Evolutionary conservation across 2,329 filamentous ascomycete genomes (phyloP).

Genomic region (Trichoderma sp.): DNA sequence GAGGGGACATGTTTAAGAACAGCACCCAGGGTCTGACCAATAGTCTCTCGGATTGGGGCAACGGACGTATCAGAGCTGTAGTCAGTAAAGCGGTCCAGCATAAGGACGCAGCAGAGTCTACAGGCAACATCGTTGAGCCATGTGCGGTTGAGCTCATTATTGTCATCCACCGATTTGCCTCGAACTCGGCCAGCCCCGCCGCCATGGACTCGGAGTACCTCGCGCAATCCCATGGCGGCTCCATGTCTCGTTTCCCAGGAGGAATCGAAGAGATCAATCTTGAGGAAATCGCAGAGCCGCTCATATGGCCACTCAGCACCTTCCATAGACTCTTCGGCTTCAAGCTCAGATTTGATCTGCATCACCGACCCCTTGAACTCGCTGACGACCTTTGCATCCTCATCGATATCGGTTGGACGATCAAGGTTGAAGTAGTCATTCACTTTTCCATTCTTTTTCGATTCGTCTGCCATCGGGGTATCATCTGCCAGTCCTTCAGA

Average conservation of each 20-base stretch:
- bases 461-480: conserved; percentile 53
- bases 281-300: conserved; percentile 88
- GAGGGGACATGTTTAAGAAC: conserved; percentile 80
- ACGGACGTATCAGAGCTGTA: conserved; percentile 98
- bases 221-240: conserved; percentile 89
- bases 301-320: conserved; percentile 93
- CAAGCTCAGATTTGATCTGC: conserved; percentile 81
- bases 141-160: conserved; percentile 73
- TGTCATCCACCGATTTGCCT: conserved; percentile 69
- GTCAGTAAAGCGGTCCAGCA: conserved; percentile 95
- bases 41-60: conserved; percentile 91
- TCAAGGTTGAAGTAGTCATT: conserved; percentile 91
- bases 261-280: conserved; percentile 87
- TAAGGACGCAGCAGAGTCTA: conserved; percentile 89
- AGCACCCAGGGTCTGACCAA: conserved; percentile 89
- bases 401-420: conserved; percentile 71
- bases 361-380: conserved; percentile 87
- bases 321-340: conserved; percentile 72
- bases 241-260: conserved; percentile 96
- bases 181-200: conserved; percentile 76
- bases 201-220: conserved; percentile 89
- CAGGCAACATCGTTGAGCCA: conserved; percentile 97
- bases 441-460: conserved; percentile 61
- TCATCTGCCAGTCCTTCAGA: conserved; percentile 64
- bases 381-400: conserved; percentile 87